phyloP scores from a whole-genome alignment of 805 yeast species.

The Saccharomyces jurei region DNA sequence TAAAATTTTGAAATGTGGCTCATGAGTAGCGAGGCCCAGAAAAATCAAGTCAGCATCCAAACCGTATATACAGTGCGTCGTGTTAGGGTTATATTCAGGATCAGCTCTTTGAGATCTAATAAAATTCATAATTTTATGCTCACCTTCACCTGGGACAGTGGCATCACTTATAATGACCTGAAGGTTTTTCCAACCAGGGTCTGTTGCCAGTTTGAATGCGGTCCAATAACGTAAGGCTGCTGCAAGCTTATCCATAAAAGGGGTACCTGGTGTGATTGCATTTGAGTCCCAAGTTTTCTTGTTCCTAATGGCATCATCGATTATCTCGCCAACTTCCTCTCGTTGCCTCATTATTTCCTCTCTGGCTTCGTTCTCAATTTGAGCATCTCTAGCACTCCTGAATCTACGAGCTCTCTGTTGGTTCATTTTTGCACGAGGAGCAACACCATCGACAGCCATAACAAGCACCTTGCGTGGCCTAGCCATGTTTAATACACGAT shows the following conservation, averaged over 20 bases:
- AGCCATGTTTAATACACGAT: slow-evolving; percentile 86
- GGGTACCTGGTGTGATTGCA: slow-evolving; percentile 97
- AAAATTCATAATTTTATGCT: slow-evolving; percentile 95
- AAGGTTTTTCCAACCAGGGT: slow-evolving; percentile 87
- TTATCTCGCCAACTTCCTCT: slow-evolving; percentile 45
- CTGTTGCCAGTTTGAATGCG: slow-evolving; percentile 75
- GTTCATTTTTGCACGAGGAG: slow-evolving; percentile 97
- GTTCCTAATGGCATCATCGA: slow-evolving; percentile 66
- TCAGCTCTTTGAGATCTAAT: slow-evolving; percentile 84
- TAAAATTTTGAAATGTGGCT: slow-evolving; percentile 87
- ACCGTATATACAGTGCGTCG: slow-evolving; percentile 94
- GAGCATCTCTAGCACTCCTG: slow-evolving; percentile 85
- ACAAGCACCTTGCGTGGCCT: slow-evolving; percentile 85
- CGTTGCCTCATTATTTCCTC: slow-evolving; percentile 35
- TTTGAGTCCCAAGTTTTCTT: slow-evolving; percentile 90
- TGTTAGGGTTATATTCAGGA: slow-evolving; percentile 83
- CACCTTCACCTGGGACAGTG: slow-evolving; percentile 98
- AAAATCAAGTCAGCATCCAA: slow-evolving; percentile 96
- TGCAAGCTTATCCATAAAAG: slow-evolving; percentile 90
- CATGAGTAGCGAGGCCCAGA: slow-evolving; percentile 93
- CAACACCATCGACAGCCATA: slow-evolving; percentile 98
- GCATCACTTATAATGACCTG: slow-evolving; percentile 93
- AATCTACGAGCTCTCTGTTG: slow-evolving; percentile 93
- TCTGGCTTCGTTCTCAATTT: slow-evolving; percentile 63
- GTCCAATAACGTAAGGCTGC: slow-evolving; percentile 82